A percentile compares a stretch with the other conserved stretches of the same genome.
phyloP scores from a whole-genome alignment of 345 rosid genomes.

The Ceriops tagal region DNA sequence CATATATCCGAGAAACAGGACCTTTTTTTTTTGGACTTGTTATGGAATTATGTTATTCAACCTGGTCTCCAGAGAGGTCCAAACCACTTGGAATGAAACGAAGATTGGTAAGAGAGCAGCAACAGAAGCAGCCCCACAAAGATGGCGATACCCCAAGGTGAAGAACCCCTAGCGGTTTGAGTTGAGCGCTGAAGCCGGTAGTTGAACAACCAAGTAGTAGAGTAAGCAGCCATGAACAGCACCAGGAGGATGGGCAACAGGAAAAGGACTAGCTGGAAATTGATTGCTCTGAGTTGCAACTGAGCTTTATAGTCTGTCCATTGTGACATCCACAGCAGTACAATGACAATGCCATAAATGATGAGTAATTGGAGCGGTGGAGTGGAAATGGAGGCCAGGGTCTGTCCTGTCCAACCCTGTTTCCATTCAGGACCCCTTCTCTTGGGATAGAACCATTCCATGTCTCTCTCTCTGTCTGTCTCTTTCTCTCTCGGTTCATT shows the following conservation, averaged over 20 bases:
- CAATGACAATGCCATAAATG: conserved; percentile 44
- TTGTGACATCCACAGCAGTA: conserved; percentile 44
- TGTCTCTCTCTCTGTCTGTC: not conserved
- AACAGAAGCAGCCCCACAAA: conserved; percentile 36
- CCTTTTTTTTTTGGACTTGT: not conserved
- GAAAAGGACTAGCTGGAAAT: conserved; percentile 38
- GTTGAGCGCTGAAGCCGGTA: conserved; percentile 9
- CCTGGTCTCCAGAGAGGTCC: conserved; percentile 30
- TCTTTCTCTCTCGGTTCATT: not conserved
- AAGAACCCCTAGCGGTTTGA: conserved; percentile 13
- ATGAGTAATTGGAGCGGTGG: conserved; percentile 45
- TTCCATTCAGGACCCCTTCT: conserved; percentile 62
- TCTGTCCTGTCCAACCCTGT: conserved; percentile 46
- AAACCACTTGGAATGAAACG: conserved; percentile 53
- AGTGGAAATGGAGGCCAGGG: conserved; percentile 32
- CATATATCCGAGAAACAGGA: too few species aligned
- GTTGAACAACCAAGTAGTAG: conserved; percentile 20
- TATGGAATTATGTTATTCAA: not conserved
- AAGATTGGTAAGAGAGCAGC: conserved; percentile 48
- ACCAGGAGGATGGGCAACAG: conserved; percentile 37
- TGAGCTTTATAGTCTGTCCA: conserved; percentile 30
- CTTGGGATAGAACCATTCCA: conserved; percentile 52
- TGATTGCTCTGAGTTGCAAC: conserved; percentile 25
- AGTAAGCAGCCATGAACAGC: conserved; percentile 27
- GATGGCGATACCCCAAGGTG: conserved; percentile 45